These are phyloP conservation scores for Sugiyamaella boreocaroliniensis DNA, from an alignment of 805 yeast genomes.

Conservation along the genomic window DNA sequence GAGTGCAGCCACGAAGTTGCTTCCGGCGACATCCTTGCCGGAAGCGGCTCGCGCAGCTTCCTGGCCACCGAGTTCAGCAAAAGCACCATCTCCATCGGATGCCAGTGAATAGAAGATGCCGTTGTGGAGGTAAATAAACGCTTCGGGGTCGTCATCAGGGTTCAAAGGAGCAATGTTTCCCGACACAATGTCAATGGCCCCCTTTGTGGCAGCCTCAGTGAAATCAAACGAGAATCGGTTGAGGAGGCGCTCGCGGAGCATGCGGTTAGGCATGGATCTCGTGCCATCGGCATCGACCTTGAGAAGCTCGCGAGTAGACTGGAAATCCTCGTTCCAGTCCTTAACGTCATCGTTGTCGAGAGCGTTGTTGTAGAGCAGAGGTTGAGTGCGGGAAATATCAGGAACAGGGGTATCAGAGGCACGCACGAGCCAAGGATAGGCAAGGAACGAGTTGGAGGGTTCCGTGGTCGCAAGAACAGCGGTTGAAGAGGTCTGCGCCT, in stretches of 20 bases:
- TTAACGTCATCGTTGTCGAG: slow-evolving; percentile 45
- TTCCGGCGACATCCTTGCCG: slow-evolving; percentile 69
- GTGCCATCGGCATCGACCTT: slow-evolving; percentile 26
- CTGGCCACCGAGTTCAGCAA: slow-evolving; percentile 64
- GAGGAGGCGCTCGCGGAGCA: slow-evolving; percentile 68
- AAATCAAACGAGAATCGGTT: slow-evolving; percentile 71
- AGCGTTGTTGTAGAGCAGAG: slow-evolving; percentile 46
- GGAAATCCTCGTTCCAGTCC: slow-evolving; percentile 91
- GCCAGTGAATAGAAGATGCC: slow-evolving; percentile 85
- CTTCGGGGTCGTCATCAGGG: slow-evolving; percentile 57
- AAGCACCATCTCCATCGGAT: slow-evolving; percentile 60
- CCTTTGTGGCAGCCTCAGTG: slow-evolving; percentile 64
- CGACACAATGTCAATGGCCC: slow-evolving; percentile 68
- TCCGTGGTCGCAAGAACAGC: slow-evolving; percentile 14
- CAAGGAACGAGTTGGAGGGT: slow-evolving; percentile 41
- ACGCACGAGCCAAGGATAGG: slow-evolving; percentile 73
- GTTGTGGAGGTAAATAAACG: slow-evolving; percentile 66
- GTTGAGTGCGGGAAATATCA: slow-evolving; percentile 58
- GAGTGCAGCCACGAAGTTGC: slow-evolving; percentile 59
- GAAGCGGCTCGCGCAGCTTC: slow-evolving; percentile 80
- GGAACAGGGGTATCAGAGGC: slow-evolving; percentile 34
- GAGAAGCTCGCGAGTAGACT: slow-evolving; percentile 70
- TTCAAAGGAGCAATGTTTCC: slow-evolving; percentile 75
- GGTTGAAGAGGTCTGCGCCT: slow-evolving; percentile 21
- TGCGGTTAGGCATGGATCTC: slow-evolving; percentile 52